Evolutionary conservation across 2,329 filamentous ascomycete species (phyloP), one percentile per base, ranked within the genome.

Genomic region (Epichloe coenophiala): DNA sequence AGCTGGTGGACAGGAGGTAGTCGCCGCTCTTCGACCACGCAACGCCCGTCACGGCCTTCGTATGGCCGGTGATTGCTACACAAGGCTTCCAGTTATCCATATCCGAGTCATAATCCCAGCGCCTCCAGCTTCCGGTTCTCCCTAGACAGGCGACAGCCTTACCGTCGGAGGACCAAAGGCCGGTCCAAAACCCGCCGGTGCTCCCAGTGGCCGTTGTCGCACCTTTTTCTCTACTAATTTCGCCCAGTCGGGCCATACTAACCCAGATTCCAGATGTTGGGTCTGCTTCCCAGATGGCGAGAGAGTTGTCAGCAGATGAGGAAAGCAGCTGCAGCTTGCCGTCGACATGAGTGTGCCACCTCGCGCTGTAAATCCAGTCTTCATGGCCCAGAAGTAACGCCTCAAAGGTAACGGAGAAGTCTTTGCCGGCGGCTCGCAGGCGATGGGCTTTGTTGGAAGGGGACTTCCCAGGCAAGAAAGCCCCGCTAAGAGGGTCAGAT

Each of bases 131-230:
- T 31, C 93, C 93, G 0, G 91, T 97, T 40, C 91, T 80, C 1
- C 91, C 88, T 17, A 98, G 77, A 54, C 88, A 90, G 4, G 86
- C 83, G 13, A 96, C 83, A 1, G 80, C 80, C 15, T 73, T 71
- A 8, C 87, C 88, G 56, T 83, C 75, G 3, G 88, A 87, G 5
- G 86, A 85, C 93, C 93, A 98, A 1, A 97, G 74, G 1, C 90
- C 91, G 12, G 86, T 89, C 91, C 93, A 98, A 65, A 97, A 96
- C 0, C 93, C 93, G 55, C 93, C 93, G 1, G 89, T 88, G 64
- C 90, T 96, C 45, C 93, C 93, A 0, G 93, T 98, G 0, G 93
- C 93, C 3, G 91, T 95, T 0, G 93, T 97, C 0, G 93, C 93
- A 8, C 93, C 93, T 64, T 98, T 97, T 61, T 95, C 88, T 15